Conservation (phyloP, 75 land plant genomes). For the Azolla pinnata region DNA sequence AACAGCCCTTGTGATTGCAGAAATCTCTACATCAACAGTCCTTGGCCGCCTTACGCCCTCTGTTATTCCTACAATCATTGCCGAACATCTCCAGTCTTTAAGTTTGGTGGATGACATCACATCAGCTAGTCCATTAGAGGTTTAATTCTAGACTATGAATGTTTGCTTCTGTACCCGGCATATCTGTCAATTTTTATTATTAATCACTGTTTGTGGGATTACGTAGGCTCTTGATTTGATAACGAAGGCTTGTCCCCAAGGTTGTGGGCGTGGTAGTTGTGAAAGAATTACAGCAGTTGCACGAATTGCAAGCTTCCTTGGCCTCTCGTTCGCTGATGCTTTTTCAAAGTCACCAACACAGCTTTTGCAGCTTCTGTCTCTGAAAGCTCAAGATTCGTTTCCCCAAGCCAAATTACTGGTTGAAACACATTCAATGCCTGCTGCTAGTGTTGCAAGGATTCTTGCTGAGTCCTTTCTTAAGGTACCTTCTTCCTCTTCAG, state of each 20-base stretch:
- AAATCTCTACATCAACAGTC: conserved; percentile 39
- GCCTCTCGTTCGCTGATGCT: conserved; percentile 70
- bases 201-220: background rate
- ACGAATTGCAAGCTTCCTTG: conserved; percentile 72
- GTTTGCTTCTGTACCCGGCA: background rate
- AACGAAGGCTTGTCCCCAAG: conserved; percentile 48
- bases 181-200: background rate
- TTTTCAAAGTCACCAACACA: conserved; percentile 69
- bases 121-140: conserved; percentile 35
- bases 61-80: too few species aligned
- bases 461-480: conserved; percentile 94
- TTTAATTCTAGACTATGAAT: too few species aligned
- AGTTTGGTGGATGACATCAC: conserved; percentile 20
- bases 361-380: conserved; percentile 84
- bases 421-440: conserved; percentile 71
- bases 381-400: conserved; percentile 96
- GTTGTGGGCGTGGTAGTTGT: conserved; percentile 78
- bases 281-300: conserved; percentile 77
- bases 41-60: conserved; percentile 40
- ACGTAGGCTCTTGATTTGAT: conserved; percentile 62
- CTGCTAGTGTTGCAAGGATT: conserved; percentile 79
- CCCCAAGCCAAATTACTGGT: conserved; percentile 84
- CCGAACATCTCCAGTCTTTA: conserved; percentile 38
- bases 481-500: conserved; percentile 25
- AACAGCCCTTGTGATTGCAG: conserved; percentile 67